Evolutionary conservation across 2,329 filamentous ascomycete species (phyloP).

Genomic region (Paecilomyces sp.): DNA sequence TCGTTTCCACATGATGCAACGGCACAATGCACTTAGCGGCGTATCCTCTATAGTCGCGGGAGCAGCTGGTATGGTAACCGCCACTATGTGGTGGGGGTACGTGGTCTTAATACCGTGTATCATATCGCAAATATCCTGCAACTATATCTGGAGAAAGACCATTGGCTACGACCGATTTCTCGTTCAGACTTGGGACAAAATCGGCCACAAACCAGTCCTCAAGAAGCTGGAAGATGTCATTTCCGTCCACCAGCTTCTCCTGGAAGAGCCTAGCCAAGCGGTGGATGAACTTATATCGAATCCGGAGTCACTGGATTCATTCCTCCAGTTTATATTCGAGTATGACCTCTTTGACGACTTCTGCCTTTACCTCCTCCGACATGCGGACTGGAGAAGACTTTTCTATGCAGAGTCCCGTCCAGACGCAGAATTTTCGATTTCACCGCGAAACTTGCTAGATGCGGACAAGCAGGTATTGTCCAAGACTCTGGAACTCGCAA

Average conservation of each 20-base stretch:
- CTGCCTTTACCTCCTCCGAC: conserved; percentile 16
- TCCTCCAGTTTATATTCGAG: conserved; percentile 16
- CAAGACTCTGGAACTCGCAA: conserved; percentile 3
- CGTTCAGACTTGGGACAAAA: conserved; percentile 7
- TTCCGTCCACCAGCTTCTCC: conserved; percentile 11
- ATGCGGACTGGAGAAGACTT: neutral
- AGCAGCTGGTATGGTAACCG: conserved; percentile 43
- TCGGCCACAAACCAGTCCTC: conserved; percentile 14
- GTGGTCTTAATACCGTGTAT: conserved; percentile 47
- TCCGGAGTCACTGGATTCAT: conserved; percentile 11
- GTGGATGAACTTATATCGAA: neutral
- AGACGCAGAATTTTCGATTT: conserved; percentile 7
- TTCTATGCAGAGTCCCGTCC: conserved; percentile 7
- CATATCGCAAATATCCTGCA: conserved; percentile 38
- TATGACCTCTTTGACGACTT: conserved; percentile 21
- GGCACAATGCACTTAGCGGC: conserved; percentile 41
- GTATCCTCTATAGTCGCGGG: conserved; percentile 6
- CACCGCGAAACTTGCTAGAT: neutral
- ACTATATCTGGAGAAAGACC: conserved; percentile 42
- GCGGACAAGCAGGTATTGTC: neutral
- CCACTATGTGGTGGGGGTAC: conserved; percentile 48
- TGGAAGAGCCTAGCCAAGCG: conserved; percentile 4
- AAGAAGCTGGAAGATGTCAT: conserved; percentile 21
- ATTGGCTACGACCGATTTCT: conserved; percentile 41
- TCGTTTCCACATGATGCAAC: conserved; percentile 36